Evolutionary conservation across 257 asterid genomes (phyloP), one percentile per base, ranked within the genome.

Genomic region (Salvia hispanica): DNA sequence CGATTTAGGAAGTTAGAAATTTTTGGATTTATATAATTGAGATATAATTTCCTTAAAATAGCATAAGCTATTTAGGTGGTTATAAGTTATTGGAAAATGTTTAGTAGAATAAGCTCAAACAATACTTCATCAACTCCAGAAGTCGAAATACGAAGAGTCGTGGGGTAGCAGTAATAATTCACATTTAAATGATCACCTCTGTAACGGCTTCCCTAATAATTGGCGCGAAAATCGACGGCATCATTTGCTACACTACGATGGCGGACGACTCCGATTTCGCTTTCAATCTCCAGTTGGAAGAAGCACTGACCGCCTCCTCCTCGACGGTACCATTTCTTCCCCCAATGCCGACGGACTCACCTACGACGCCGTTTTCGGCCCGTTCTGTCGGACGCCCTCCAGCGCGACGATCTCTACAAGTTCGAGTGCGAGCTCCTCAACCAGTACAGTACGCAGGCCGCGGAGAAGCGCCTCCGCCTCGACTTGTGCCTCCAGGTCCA

Each of bases 401-500:
- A 76, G 2, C 47, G 11, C 40, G 84, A 82, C 16, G 70, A 79
- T 39, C 77, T 84, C 54, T 69, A 64, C 70, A 34, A 25, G 40
- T 75, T 62, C 76, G 91, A 87, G 6, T 76, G 40, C 25, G 81
- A 76, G 51, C 55, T 75, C 13, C 69, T 63, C 56, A 82, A 69
- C 56, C 83, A 43, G 13, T 42, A 66, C 58, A 65, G 44, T 12
- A 67, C 82, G 31, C 68, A 81, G 71, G 66, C 14, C 73, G 73
- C 42, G 71, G 61, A 64, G 72, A 67, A 77, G 76, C 73, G 72
- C 25, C 44, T 76, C 34, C 54, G 73, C 31, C 39, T 67, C 58
- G 89, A 87, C 63, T 79, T 87, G 62, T 50, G 52, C 82, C 91
- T 85, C 61, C 84, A 75, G 71, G 69, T 74, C 28, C 91, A 85